Percentiles rank a stretch among this genome's conserved stretches.
Evolutionary conservation across 2,329 filamentous ascomycete species (phyloP).

Genomic region (Fusarium begoniae): DNA sequence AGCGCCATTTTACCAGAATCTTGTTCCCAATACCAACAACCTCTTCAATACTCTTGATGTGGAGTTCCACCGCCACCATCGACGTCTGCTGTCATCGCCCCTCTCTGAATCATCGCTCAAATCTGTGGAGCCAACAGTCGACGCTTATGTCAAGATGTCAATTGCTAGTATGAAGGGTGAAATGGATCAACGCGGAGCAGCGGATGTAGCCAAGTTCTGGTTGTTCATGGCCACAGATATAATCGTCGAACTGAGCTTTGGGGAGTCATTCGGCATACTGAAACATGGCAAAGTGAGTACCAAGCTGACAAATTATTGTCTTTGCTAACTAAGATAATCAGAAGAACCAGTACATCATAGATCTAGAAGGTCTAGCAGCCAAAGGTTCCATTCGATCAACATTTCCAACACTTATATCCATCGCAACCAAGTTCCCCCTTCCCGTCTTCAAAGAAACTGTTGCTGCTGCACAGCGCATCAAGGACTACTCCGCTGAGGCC

Average conservation of each 20-base stretch:
- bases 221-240: neutral
- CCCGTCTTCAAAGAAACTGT: neutral
- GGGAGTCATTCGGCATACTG: neutral
- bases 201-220: neutral
- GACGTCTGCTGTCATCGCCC: neutral
- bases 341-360: neutral
- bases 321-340: neutral
- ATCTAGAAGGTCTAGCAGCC: neutral
- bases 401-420: neutral
- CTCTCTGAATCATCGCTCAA: neutral
- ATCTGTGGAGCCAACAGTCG: neutral
- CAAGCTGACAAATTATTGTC: rapidly evolving
- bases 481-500: neutral
- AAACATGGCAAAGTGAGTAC: neutral
- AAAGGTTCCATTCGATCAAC: neutral
- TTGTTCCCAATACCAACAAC: neutral
- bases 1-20: neutral
- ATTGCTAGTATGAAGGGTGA: neutral
- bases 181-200: neutral
- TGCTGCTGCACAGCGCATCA: neutral
- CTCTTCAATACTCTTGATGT: neutral
- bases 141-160: neutral
- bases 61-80: neutral
- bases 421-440: neutral
- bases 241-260: neutral